Percentiles rank a stretch among this genome's conserved stretches.
Evolutionary conservation across 768 basidiomycete species (phyloP).

Genomic region (Suillus spraguei): DNA sequence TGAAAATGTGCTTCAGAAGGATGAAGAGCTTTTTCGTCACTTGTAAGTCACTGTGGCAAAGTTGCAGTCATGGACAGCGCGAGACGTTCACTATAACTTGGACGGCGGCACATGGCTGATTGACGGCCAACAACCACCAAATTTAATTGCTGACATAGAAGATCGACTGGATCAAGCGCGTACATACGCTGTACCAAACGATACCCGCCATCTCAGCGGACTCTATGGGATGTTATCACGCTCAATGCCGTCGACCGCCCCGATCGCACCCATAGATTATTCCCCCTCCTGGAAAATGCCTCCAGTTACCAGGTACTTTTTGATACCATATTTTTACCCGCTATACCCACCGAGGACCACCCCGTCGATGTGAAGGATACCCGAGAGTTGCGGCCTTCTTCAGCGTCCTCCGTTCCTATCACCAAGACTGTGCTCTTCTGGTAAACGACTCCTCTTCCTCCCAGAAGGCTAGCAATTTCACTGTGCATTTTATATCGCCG

Average conservation of each 20-base stretch:
- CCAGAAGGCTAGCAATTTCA: slow-evolving; percentile 18
- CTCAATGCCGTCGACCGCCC: neutral
- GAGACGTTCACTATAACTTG: slow-evolving; percentile 1
- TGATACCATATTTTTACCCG: neutral
- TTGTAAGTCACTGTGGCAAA: neutral
- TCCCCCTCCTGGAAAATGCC: slow-evolving; percentile 1
- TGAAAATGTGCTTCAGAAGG: neutral
- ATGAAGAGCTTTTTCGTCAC: neutral
- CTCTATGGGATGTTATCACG: neutral
- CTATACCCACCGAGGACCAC: neutral
- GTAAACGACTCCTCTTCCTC: neutral
- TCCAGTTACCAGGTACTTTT: neutral
- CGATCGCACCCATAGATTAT: neutral
- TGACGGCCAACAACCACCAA: neutral
- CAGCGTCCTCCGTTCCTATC: slow-evolving; percentile 11
- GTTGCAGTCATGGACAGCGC: neutral
- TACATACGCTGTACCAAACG: neutral
- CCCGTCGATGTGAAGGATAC: neutral
- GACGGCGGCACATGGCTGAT: neutral
- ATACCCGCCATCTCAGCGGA: neutral
- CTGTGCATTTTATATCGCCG: slow-evolving; percentile 15
- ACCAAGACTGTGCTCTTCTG: neutral
- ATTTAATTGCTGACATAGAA: neutral
- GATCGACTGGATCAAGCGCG: neutral
- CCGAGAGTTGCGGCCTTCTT: slow-evolving; percentile 15